Conservation (phyloP, 805 yeast species). For the Yamadazyma sp. region DNA sequence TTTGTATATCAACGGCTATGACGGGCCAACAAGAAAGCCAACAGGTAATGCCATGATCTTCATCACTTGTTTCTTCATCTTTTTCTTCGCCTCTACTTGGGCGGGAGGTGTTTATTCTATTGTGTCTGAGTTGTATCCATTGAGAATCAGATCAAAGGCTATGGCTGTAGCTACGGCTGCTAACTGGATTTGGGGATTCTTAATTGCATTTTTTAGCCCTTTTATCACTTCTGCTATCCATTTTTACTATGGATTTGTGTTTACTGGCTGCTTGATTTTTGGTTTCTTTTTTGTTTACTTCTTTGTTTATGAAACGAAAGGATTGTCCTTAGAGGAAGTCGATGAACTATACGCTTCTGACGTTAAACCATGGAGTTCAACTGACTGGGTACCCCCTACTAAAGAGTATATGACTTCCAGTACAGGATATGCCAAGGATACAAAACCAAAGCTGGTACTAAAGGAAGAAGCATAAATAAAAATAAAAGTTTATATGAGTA, state of each 20-base stretch:
- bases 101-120: slow-evolving; percentile 69
- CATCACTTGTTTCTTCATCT: slow-evolving; percentile 61
- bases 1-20: slow-evolving; percentile 41
- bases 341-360: slow-evolving; percentile 59
- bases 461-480: slow-evolving; percentile 4
- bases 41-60: slow-evolving; percentile 64
- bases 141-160: slow-evolving; percentile 58
- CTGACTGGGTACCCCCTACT: slow-evolving; percentile 49
- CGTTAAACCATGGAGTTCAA: slow-evolving; percentile 40
- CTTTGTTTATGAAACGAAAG: slow-evolving; percentile 76
- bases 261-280: slow-evolving; percentile 61
- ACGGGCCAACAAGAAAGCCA: slow-evolving; percentile 41
- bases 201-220: slow-evolving; percentile 67
- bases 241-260: slow-evolving; percentile 65
- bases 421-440: slow-evolving; percentile 37
- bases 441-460: slow-evolving; percentile 28
- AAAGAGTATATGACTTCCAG: slow-evolving; percentile 36
- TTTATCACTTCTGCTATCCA: slow-evolving; percentile 58
- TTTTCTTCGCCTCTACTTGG: slow-evolving; percentile 70
- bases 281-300: slow-evolving; percentile 69
- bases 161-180: slow-evolving; percentile 66
- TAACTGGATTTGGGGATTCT: slow-evolving; percentile 63
- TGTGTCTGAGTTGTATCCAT: slow-evolving; percentile 67
- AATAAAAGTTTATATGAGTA: not conserved
- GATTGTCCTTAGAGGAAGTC: slow-evolving; percentile 78